Evolutionary conservation across 2,329 filamentous ascomycete genomes (phyloP).

Genomic region (Penicillium concentricum): DNA sequence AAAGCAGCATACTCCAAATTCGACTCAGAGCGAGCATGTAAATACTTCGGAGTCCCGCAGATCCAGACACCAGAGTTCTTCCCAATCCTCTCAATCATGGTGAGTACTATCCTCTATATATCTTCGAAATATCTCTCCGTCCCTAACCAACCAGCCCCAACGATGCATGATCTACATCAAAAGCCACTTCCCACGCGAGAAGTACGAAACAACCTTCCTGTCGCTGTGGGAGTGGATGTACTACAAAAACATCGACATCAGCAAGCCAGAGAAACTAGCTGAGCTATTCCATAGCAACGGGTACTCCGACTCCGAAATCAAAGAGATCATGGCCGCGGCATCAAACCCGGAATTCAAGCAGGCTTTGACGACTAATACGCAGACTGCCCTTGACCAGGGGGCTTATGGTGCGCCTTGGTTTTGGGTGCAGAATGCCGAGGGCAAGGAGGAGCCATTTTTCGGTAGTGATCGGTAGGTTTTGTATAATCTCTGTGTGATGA

Average conservation of each 20-base stretch:
- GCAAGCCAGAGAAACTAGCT: constrained; percentile 55
- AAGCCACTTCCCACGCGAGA: constrained; percentile 49
- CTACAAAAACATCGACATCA: constrained; percentile 60
- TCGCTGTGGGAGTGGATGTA: constrained; percentile 63
- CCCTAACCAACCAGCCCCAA: constrained; percentile 51
- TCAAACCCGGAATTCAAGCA: constrained; percentile 53
- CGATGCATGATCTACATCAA: constrained; percentile 68
- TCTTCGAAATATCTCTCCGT: neutral
- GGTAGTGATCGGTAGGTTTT: constrained; percentile 66
- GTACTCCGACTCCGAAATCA: constrained; percentile 47
- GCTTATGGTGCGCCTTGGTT: constrained; percentile 79
- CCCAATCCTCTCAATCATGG: constrained; percentile 55
- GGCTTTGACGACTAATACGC: constrained; percentile 58
- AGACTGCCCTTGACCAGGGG: constrained; percentile 61
- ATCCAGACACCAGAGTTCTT: constrained; percentile 47
- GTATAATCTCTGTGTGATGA: neutral
- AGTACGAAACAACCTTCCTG: constrained; percentile 56
- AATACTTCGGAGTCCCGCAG: constrained; percentile 49
- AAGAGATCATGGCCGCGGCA: constrained; percentile 56
- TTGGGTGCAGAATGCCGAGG: constrained; percentile 57
- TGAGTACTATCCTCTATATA: constrained; percentile 43
- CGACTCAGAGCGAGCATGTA: constrained; percentile 51
- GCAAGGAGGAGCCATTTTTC: constrained; percentile 68
- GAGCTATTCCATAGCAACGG: constrained; percentile 35
- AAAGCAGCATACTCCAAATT: constrained; percentile 62